These are phyloP conservation scores for Suillus clintonianus DNA, from an alignment of 768 basidiomycete genomes.

Conservation along the genomic window DNA sequence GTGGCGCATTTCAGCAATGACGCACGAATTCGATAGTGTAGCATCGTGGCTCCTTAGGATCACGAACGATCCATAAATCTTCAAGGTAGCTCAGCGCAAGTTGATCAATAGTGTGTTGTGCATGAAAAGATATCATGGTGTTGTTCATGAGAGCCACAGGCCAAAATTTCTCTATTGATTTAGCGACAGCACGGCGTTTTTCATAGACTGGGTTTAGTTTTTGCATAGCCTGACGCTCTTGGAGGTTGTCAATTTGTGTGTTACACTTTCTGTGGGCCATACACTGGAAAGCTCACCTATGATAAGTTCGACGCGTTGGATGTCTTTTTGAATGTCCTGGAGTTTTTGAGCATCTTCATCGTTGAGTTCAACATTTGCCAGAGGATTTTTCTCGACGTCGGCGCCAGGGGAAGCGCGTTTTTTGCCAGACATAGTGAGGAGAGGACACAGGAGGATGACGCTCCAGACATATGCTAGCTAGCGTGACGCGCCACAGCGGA, in stretches of 20 bases:
- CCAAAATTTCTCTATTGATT: constrained; percentile 80
- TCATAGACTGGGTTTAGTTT: constrained; percentile 64
- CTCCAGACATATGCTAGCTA: neutral
- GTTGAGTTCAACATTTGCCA: constrained; percentile 65
- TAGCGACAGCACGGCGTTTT: constrained; percentile 66
- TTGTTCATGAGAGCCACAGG: constrained; percentile 83
- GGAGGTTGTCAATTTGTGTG: constrained; percentile 11
- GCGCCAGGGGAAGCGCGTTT: constrained; percentile 84
- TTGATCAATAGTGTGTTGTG: constrained; percentile 75
- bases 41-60: constrained; percentile 72
- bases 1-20: constrained; percentile 20
- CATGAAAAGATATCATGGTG: constrained; percentile 58
- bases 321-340: constrained; percentile 63
- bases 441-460: neutral
- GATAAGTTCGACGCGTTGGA: constrained; percentile 68
- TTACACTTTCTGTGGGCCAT: neutral
- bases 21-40: constrained; percentile 90
- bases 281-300: constrained; percentile 54
- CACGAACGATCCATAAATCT: constrained; percentile 81
- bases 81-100: constrained; percentile 82
- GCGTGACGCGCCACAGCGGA: constrained; percentile 3
- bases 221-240: constrained; percentile 67
- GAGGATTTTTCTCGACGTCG: constrained; percentile 70
- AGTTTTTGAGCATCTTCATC: constrained; percentile 76
- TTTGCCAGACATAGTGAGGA: constrained; percentile 41